Conservation (phyloP, 345 rosid genomes). For the Cardiospermum halicacabum region DNA sequence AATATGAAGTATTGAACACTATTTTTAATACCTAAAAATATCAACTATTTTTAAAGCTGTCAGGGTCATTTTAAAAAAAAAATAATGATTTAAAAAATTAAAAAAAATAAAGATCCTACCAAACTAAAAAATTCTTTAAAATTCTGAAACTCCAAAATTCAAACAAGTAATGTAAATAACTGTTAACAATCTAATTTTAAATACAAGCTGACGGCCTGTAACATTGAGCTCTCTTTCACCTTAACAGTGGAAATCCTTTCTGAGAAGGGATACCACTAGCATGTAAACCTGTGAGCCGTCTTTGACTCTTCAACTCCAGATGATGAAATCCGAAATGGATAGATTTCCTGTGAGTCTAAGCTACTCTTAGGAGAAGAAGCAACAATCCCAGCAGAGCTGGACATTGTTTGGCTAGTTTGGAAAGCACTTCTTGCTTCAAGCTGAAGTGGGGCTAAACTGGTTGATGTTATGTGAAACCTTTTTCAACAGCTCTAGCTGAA, state of each 20-base stretch:
- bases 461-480: slow-evolving; percentile 51
- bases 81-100: too few relatives aligned
- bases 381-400: slow-evolving; percentile 57
- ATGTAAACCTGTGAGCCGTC: slow-evolving; percentile 51
- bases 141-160: too few relatives aligned
- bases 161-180: too few relatives aligned
- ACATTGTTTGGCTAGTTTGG: slow-evolving; percentile 87
- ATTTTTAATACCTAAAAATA: too few relatives aligned
- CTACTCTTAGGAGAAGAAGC: slow-evolving; percentile 98
- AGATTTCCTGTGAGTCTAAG: slow-evolving; percentile 86
- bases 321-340: slow-evolving; percentile 75
- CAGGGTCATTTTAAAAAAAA: too few relatives aligned
- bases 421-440: slow-evolving; percentile 90
- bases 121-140: too few relatives aligned
- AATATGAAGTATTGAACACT: too few relatives aligned
- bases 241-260: slow-evolving; percentile 68
- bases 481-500: slow-evolving; percentile 32
- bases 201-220: too few relatives aligned
- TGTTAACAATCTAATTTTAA: too few relatives aligned
- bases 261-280: slow-evolving; percentile 41
- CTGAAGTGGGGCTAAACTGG: slow-evolving; percentile 85
- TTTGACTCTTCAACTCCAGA: slow-evolving; percentile 74
- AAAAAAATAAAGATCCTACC: too few relatives aligned
- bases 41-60: too few relatives aligned
- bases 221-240: too few relatives aligned